Evolutionary conservation across 2,329 filamentous ascomycete species (phyloP).

Genomic region (Exserohilum rostratum): DNA sequence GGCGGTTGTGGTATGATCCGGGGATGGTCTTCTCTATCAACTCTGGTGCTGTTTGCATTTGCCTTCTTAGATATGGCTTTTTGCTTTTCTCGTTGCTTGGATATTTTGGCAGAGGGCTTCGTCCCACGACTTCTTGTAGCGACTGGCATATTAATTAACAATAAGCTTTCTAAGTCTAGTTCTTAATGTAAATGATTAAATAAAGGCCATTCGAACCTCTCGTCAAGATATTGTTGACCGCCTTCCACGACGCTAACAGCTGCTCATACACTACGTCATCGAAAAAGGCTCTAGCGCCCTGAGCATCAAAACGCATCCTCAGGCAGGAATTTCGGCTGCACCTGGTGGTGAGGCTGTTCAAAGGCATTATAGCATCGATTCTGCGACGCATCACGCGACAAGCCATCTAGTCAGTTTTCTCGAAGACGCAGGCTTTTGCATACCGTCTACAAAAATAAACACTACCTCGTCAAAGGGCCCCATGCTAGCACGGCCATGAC

Average conservation of each 20-base stretch:
- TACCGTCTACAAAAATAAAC: no score
- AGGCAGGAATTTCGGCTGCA: background rate
- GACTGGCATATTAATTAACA: background rate
- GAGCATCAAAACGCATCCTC: background rate
- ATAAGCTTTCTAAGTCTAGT: no score
- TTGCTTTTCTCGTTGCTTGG: background rate
- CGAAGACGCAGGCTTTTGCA: background rate
- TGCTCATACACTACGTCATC: background rate
- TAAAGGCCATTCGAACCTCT: background rate
- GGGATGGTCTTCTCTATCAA: constrained; percentile 19
- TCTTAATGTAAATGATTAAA: no score
- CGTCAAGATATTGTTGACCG: background rate
- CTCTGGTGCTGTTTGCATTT: constrained; percentile 2
- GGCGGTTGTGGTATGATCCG: constrained; percentile 21
- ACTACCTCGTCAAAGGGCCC: background rate
- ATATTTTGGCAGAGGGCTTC: background rate
- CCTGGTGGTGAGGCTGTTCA: background rate
- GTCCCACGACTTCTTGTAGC: constrained; percentile 1
- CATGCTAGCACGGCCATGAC: background rate
- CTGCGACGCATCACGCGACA: background rate
- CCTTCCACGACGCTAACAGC: background rate
- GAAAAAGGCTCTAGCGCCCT: background rate
- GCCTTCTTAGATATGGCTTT: constrained; percentile 6
- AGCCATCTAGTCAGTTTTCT: no score
- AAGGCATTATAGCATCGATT: no score